Conservation (phyloP, 257 asterid species). For the Nicotiana paniculata region DNA sequence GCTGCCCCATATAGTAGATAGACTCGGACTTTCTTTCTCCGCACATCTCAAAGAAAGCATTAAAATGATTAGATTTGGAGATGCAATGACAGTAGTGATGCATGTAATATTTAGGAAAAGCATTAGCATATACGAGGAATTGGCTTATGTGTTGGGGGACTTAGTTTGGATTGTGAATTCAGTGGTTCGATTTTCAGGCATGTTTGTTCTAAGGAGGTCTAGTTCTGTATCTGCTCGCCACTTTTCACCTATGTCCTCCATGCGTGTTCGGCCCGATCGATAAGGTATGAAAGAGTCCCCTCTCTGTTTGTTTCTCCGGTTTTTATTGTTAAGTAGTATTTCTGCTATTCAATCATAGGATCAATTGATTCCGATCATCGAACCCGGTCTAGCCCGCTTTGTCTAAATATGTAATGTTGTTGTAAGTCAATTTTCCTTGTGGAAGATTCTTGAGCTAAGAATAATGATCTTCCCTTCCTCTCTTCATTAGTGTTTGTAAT, state of each 20-base stretch:
- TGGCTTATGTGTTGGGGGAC: slow-evolving; percentile 16
- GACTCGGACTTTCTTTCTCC: no score
- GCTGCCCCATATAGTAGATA: no score
- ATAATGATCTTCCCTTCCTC: neutral
- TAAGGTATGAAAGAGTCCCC: neutral
- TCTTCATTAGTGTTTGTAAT: neutral
- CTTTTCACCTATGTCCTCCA: slow-evolving; percentile 16
- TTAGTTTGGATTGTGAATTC: slow-evolving; percentile 17
- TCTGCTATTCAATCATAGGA: no score
- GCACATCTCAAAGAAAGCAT: no score
- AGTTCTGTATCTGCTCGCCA: neutral
- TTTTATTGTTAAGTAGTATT: no score
- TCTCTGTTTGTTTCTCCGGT: no score
- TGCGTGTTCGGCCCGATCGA: slow-evolving; percentile 15
- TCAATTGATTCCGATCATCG: no score
- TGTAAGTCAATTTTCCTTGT: neutral
- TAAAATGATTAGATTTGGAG: slow-evolving; percentile 19
- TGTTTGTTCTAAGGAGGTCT: slow-evolving; percentile 11
- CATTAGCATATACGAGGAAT: slow-evolving; percentile 10
- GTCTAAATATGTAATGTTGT: neutral
- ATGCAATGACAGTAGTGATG: slow-evolving; percentile 20
- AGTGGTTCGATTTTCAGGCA: slow-evolving; percentile 18
- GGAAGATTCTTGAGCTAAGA: neutral
- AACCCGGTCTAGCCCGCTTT: neutral
- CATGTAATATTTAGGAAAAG: slow-evolving; percentile 26